Percentiles rank a stretch among this genome's conserved stretches.
Evolutionary conservation across 208 protist species (phyloP).

Genomic region (Crithidia expoeki): DNA sequence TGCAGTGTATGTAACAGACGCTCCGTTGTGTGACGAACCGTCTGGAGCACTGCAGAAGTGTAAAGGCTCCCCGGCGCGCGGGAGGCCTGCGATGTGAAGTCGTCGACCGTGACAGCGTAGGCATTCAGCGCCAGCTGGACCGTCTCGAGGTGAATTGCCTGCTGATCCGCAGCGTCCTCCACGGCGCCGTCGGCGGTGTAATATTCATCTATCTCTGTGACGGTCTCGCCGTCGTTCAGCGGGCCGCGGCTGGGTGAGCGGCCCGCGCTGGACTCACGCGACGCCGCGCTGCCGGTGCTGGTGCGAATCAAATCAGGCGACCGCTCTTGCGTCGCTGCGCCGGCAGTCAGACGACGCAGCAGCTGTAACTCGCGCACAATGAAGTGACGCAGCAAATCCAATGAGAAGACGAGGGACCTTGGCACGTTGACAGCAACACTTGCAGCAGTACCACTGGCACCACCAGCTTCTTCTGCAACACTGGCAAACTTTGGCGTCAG

Average conservation of each 20-base stretch:
- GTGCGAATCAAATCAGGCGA: constrained; percentile 22
- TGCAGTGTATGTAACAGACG: constrained; percentile 51
- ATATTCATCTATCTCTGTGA: constrained; percentile 37
- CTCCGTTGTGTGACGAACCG: constrained; percentile 41
- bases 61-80: constrained; percentile 17
- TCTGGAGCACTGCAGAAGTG: constrained; percentile 33
- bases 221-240: constrained; percentile 36
- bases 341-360: constrained; percentile 40
- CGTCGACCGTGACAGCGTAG: constrained; percentile 47
- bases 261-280: constrained; percentile 48
- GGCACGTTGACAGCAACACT: too few species aligned
- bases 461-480: not conserved
- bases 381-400: constrained; percentile 67
- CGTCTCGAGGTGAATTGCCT: constrained; percentile 54
- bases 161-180: constrained; percentile 24
- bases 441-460: not conserved
- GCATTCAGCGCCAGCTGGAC: constrained; percentile 66
- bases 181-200: constrained; percentile 23
- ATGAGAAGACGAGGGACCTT: constrained; percentile 33
- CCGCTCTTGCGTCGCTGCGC: constrained; percentile 11
- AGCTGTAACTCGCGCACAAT: constrained; percentile 64
- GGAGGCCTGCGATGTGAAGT: constrained; percentile 15
- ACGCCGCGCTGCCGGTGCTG: constrained; percentile 26
- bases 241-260: constrained; percentile 37
- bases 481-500: too few species aligned